A percentile compares a stretch with the other conserved stretches of the same genome.
These are phyloP conservation scores for Tetrapisispora iriomotensis DNA, from an alignment of 805 yeast genomes.

Conservation along the genomic window DNA sequence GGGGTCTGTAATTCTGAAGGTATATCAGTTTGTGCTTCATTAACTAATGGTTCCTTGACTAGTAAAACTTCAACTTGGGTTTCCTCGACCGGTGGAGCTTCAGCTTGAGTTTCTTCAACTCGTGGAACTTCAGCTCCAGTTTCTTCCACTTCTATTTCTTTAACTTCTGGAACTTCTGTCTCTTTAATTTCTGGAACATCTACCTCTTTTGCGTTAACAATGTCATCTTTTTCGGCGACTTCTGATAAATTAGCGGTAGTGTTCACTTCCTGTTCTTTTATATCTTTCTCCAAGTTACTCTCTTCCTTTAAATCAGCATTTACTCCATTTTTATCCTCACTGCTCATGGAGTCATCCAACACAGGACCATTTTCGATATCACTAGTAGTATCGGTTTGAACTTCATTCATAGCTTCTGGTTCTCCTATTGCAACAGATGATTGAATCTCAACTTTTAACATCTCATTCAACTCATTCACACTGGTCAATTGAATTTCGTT, in stretches of 20 bases:
- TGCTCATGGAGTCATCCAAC: too few relatives aligned
- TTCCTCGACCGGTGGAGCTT: neutral
- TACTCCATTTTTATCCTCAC: neutral
- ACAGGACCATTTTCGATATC: too few relatives aligned
- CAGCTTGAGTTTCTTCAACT: neutral
- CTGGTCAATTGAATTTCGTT: too few relatives aligned
- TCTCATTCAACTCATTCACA: neutral
- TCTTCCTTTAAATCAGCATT: neutral
- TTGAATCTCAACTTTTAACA: neutral
- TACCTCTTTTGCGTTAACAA: neutral
- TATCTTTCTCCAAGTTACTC: neutral
- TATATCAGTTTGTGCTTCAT: too few relatives aligned
- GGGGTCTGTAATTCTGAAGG: too few relatives aligned
- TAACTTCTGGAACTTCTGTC: neutral
- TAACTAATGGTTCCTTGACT: too few relatives aligned
- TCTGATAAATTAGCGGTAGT: neutral
- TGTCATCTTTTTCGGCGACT: neutral
- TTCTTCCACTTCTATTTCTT: neutral
- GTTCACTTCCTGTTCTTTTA: neutral
- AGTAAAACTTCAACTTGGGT: neutral
- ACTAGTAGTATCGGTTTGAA: too few relatives aligned
- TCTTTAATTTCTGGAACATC: neutral
- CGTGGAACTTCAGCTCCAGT: neutral
- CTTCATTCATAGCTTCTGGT: neutral
- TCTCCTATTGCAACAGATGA: neutral